A percentile compares a stretch with the other conserved stretches of the same genome.
These are phyloP conservation scores for Babesia bigemina DNA, from an alignment of 169 alveolate species.

Conservation along the genomic window DNA sequence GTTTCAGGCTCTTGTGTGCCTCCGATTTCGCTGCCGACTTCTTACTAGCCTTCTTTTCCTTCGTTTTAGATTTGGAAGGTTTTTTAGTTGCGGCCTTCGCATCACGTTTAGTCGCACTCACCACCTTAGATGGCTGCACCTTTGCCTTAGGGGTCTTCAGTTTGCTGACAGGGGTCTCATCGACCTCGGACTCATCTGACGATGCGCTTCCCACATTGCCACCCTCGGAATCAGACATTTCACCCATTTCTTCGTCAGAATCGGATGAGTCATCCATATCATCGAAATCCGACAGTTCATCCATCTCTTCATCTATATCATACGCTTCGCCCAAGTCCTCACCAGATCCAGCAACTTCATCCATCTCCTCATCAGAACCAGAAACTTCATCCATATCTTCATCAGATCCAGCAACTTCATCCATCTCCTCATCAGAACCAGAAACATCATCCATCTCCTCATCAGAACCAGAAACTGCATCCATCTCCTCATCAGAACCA, in stretches of 20 bases:
- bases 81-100: background rate
- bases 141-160: too few species aligned
- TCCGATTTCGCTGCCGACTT: too few species aligned
- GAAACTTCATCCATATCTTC: background rate
- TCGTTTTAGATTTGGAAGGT: background rate
- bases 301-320: background rate
- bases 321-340: constrained; percentile 3
- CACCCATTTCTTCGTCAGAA: background rate
- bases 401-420: background rate
- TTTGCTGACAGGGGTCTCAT: background rate
- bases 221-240: background rate
- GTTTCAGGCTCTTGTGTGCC: too few species aligned
- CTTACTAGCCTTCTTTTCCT: background rate
- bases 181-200: background rate
- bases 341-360: background rate
- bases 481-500: background rate
- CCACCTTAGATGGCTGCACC: background rate
- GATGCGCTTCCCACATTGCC: too few species aligned
- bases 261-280: background rate
- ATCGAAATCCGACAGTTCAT: too few species aligned
- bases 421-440: background rate
- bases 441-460: background rate
- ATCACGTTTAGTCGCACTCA: background rate
- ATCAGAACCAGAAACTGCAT: too few species aligned
- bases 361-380: constrained; percentile 12